These are phyloP conservation scores for Escallonia herrerae DNA, from an alignment of 129 eudicot genomes.

Conservation along the genomic window DNA sequence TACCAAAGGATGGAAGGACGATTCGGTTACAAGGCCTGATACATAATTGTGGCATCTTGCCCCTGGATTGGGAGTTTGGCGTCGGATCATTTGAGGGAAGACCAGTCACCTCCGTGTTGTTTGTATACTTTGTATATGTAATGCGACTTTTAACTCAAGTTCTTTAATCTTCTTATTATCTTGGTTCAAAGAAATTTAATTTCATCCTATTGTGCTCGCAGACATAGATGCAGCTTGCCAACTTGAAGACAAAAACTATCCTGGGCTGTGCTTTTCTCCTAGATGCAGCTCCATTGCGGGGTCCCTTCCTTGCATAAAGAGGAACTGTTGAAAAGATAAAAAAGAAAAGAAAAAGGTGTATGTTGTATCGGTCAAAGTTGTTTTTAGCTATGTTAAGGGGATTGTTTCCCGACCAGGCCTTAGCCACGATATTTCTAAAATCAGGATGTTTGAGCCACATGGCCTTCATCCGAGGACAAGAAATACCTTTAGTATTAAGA, in stretches of 20 bases:
- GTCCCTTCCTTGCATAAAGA: neutral
- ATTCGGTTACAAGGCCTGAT: constrained; percentile 48
- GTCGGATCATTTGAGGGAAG: neutral
- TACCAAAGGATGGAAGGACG: constrained; percentile 84
- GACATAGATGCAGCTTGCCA: constrained; percentile 7
- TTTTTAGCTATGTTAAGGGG: too few species aligned
- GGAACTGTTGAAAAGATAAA: too few species aligned
- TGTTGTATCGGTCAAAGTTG: too few species aligned
- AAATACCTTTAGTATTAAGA: too few species aligned
- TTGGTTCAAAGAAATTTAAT: neutral
- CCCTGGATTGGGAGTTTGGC: constrained; percentile 8
- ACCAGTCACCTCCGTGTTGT: constrained; percentile 1
- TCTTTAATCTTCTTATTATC: neutral
- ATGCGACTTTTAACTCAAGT: neutral
- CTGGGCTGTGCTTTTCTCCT: neutral
- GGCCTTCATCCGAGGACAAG: too few species aligned
- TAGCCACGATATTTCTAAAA: too few species aligned
- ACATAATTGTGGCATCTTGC: constrained; percentile 16
- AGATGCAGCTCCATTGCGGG: neutral
- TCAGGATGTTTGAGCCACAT: too few species aligned
- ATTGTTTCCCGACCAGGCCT: too few species aligned
- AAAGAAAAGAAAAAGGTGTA: too few species aligned
- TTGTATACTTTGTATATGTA: constrained; percentile 17
- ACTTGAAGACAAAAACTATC: constrained; percentile 7
- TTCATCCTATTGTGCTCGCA: neutral